phyloP scores from a whole-genome alignment of 352 stramenopile species.

The Globisporangium sylvaticum region DNA sequence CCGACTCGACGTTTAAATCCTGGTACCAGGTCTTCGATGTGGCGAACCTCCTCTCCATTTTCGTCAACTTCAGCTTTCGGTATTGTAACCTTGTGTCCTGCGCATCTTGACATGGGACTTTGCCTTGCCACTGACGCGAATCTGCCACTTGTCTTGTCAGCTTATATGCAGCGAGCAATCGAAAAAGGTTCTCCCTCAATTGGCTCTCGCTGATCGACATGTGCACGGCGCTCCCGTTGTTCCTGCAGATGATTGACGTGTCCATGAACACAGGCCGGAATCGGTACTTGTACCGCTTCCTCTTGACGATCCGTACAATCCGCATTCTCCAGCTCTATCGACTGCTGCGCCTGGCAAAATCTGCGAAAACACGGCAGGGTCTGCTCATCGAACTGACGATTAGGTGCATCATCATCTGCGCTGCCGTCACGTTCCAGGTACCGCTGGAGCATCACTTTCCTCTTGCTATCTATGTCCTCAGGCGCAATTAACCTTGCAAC shows the following conservation, averaged over 20 bases:
- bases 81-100: slow-evolving; percentile 11
- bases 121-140: neutral
- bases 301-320: slow-evolving; percentile 61
- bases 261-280: slow-evolving; percentile 14
- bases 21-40: slow-evolving; percentile 43
- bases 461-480: no score
- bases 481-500: no score
- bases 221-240: slow-evolving; percentile 41
- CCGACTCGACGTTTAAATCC: slow-evolving; percentile 25
- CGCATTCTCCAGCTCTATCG: slow-evolving; percentile 64
- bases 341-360: slow-evolving; percentile 50
- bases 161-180: slow-evolving; percentile 65
- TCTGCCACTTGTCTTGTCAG: slow-evolving; percentile 17
- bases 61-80: slow-evolving; percentile 40
- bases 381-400: slow-evolving; percentile 50
- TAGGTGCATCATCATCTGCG: slow-evolving; percentile 62
- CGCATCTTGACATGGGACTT: neutral
- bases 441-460: no score
- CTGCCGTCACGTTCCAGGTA: slow-evolving; percentile 55
- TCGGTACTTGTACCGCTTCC: slow-evolving; percentile 51
- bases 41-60: slow-evolving; percentile 44
- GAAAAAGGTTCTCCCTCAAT: slow-evolving; percentile 44
- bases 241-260: slow-evolving; percentile 31
- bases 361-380: slow-evolving; percentile 49
- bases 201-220: slow-evolving; percentile 66